A percentile compares a stretch with the other conserved stretches of the same genome.
These are phyloP conservation scores for Debaryomyces castellii DNA, from an alignment of 805 yeast genomes.

Conservation along the genomic window DNA sequence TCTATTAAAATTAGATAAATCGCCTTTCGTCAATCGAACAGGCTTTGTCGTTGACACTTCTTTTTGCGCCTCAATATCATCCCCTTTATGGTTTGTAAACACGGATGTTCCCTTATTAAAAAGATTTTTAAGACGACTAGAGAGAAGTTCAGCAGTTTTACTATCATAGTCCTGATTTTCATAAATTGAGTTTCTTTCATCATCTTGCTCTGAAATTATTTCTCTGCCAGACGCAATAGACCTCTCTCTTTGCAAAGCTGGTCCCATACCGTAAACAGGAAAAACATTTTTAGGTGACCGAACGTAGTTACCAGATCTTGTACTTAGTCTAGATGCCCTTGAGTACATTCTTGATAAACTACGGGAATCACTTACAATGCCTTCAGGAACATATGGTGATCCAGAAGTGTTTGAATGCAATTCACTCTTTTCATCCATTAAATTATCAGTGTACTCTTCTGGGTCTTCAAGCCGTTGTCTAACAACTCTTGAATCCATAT, in stretches of 20 bases:
- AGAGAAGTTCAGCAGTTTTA: not conserved
- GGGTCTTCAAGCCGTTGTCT: conserved; percentile 25
- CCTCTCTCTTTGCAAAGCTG: conserved; percentile 54
- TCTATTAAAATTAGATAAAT: not conserved
- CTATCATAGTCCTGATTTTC: not conserved
- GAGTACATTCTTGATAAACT: not conserved
- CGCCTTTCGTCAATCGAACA: not conserved
- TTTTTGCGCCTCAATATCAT: conserved; percentile 1
- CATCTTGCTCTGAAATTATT: conserved; percentile 1
- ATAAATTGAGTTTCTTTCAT: not conserved
- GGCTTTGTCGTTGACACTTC: not conserved
- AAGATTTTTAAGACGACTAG: not conserved
- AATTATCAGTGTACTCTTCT: not conserved
- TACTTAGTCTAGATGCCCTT: conserved; percentile 7
- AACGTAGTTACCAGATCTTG: conserved; percentile 1
- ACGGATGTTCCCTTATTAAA: not conserved
- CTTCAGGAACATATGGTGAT: not conserved
- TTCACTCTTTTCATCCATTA: not conserved
- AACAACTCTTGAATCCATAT: conserved; percentile 77
- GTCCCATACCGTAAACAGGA: conserved; percentile 79
- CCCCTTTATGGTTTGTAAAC: not conserved
- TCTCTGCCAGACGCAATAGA: conserved; percentile 47
- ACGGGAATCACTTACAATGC: not conserved
- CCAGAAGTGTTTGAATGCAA: not conserved
- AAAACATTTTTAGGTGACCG: conserved; percentile 74